Evolutionary conservation across 176 grass and related monocot species (phyloP), one percentile per base, ranked within the genome.

Genomic region (Chrysopogon serrulatus): DNA sequence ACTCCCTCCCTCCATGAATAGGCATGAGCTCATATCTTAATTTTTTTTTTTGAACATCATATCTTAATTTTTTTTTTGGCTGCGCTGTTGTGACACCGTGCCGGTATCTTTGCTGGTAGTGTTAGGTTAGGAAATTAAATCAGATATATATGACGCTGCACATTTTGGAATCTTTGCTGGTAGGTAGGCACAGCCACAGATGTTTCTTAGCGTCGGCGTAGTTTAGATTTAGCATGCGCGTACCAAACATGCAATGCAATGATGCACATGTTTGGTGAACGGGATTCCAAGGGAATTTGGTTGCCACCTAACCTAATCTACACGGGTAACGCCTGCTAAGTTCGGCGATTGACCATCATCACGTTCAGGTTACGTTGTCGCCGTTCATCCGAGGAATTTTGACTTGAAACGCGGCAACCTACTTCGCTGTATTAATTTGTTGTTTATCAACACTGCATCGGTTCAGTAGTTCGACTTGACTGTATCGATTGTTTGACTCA

Each of bases 201-300:
- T 76, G 19, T 49, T 43, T 32, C 39, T 76, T 41, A 41, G 59
- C 60, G 44, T 6, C 0, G 30, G 24, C 10, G 3, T 18, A 54
- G 40, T n/a, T 30, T 3, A 77, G 80, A 78, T 73, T 74, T 68
- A 78, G 14, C 72, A 3, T 37, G 31, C 3, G 63, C n/a, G 16
- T 49, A 77, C 18, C 51, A 42, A 83, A 63, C 65, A 65, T 63
- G 42, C 56, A 16, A 45, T 51, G 48, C 45, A 48, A 63, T 71
- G 53, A 39, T 70, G 74, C 67, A 79, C 66, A 54, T 35, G 71
- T 78, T 78, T 35, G 64, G 79, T 64, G 65, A 62, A 86, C n/a
- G 84, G 39, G 39, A 43, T 36, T 1, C 8, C 3, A 2, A 56
- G 32, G 47, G 56, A 30, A 30, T 54, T 65, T 34, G 35, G 87